phyloP scores from a whole-genome alignment of 2,329 filamentous ascomycete genomes.

The Botrytis fabae region DNA sequence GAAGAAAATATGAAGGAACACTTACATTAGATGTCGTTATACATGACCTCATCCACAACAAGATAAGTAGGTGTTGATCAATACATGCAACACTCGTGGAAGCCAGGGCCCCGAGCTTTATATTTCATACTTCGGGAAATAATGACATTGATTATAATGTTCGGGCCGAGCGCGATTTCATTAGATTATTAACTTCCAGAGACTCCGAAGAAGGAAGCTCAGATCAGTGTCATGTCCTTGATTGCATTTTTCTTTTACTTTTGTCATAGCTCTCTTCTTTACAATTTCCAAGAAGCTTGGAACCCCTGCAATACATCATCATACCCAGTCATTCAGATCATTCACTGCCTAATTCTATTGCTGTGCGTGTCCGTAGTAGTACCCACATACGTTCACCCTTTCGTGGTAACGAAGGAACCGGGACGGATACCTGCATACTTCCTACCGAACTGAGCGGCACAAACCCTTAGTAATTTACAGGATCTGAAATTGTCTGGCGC shows the following conservation, averaged over 20 bases:
- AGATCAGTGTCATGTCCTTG: not conserved
- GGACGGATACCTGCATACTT: not conserved
- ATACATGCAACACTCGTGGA: not conserved
- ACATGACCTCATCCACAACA: not conserved
- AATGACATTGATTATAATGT: slow-evolving; percentile 1
- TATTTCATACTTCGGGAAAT: not conserved
- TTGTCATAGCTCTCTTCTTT: slow-evolving; percentile 9
- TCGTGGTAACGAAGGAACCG: slow-evolving; percentile 15
- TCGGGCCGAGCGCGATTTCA: not conserved
- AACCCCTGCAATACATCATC: not conserved
- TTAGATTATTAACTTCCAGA: slow-evolving; percentile 25
- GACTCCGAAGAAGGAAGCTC: slow-evolving; percentile 32
- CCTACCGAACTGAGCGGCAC: slow-evolving; percentile 12
- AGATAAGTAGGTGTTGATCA: not conserved
- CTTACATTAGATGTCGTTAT: not conserved
- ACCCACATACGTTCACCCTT: slow-evolving; percentile 7
- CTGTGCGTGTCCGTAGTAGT: not conserved
- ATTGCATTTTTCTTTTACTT: slow-evolving; percentile 4
- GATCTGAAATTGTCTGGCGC: not conserved
- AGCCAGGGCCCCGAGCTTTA: not conserved
- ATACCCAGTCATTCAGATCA: not conserved
- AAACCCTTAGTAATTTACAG: not conserved
- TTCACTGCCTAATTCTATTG: not conserved
- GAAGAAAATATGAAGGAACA: not conserved
- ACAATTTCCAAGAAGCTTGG: not conserved